These are phyloP conservation scores for Aspergillus sp. DNA, from an alignment of 2,329 filamentous ascomycete species.

Conservation along the genomic window DNA sequence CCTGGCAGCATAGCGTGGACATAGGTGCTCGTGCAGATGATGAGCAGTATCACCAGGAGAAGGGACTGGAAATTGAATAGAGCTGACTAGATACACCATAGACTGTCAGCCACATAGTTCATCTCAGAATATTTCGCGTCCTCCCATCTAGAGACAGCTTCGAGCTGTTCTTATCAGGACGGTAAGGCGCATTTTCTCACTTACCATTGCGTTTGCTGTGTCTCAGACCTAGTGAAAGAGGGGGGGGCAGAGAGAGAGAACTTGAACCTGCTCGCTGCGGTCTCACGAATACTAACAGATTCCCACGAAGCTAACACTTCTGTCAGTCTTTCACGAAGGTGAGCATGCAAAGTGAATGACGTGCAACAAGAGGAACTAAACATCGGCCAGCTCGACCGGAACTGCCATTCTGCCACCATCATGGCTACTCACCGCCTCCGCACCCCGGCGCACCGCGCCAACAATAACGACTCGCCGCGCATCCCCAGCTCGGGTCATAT, in stretches of 20 bases:
- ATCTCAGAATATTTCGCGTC: neutral
- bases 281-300: too few relatives aligned
- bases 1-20: constrained; percentile 85
- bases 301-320: too few relatives aligned
- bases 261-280: too few relatives aligned
- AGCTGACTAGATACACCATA: constrained; percentile 65
- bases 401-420: constrained; percentile 24
- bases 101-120: neutral
- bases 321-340: neutral
- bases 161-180: too few relatives aligned
- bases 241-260: too few relatives aligned
- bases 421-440: neutral
- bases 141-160: too few relatives aligned
- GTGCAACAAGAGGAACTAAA: neutral
- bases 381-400: constrained; percentile 3
- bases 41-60: constrained; percentile 86
- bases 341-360: neutral
- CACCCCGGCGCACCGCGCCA: neutral
- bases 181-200: neutral
- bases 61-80: constrained; percentile 99
- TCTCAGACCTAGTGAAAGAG: neutral
- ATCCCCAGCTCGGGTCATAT: constrained; percentile 18
- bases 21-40: constrained; percentile 95
- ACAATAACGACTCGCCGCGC: too few relatives aligned
- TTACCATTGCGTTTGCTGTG: neutral